Evolutionary conservation across 1,139 yeast genomes (phyloP).

Genomic region (Lodderomyces elongisporus): DNA sequence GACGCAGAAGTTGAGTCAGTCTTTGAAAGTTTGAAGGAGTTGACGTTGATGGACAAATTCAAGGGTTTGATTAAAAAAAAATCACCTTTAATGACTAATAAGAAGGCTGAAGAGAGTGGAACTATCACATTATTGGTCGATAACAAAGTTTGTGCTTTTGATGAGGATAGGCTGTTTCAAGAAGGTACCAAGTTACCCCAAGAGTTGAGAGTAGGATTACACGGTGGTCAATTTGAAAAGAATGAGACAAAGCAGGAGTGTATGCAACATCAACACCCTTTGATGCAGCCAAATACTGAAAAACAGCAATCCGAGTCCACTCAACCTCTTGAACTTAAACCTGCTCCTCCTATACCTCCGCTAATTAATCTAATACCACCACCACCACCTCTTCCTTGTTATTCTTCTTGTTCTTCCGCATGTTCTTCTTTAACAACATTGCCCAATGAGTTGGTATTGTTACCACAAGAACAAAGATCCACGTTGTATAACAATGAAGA

Average conservation of each 20-base stretch:
- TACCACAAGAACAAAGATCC: background rate
- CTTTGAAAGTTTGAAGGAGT: conserved; percentile 8
- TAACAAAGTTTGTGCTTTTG: background rate
- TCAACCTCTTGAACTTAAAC: no score
- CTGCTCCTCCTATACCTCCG: no score
- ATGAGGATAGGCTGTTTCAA: no score
- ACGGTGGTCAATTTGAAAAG: no score
- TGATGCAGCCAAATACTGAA: background rate
- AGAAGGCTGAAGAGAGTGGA: background rate
- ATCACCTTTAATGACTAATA: conserved; percentile 1
- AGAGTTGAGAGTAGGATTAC: no score
- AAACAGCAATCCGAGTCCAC: background rate
- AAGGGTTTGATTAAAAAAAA: conserved; percentile 7
- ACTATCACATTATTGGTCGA: background rate
- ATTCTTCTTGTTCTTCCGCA: no score
- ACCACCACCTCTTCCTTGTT: no score
- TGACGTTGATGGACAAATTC: conserved; percentile 9
- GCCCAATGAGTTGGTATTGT: background rate
- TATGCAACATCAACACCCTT: no score
- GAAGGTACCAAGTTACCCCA: background rate
- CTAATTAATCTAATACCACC: no score
- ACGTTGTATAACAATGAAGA: background rate
- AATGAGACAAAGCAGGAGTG: background rate
- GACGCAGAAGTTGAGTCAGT: conserved; percentile 3
- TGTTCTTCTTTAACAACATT: background rate